phyloP scores from a whole-genome alignment of 78 protist genomes.

The Goniomonas avonlea region DNA sequence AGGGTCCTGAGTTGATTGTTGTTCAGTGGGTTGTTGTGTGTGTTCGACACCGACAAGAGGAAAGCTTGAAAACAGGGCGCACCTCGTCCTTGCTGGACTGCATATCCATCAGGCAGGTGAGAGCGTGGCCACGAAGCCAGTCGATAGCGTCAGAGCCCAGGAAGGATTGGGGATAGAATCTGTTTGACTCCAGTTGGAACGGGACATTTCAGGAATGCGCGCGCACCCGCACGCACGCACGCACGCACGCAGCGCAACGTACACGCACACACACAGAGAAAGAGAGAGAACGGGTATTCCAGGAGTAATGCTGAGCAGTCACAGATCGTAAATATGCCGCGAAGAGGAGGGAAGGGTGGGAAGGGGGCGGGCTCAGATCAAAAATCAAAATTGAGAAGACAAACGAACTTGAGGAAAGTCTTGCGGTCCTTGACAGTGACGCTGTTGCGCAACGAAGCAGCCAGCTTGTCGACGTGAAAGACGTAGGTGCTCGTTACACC shows the following conservation, averaged over 20 bases:
- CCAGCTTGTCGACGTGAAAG: slow-evolving; percentile 20
- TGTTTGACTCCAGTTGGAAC: no score
- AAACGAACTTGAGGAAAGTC: not conserved
- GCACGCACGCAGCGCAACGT: no score
- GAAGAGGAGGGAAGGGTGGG: not conserved
- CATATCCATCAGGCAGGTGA: not conserved
- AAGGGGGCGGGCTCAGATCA: not conserved
- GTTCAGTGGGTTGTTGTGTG: no score
- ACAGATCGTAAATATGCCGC: not conserved
- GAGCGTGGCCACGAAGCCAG: slow-evolving; percentile 26
- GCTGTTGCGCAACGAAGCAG: slow-evolving; percentile 8
- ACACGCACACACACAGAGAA: slow-evolving; percentile 6
- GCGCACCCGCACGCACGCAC: no score
- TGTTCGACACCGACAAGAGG: no score
- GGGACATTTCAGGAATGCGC: no score
- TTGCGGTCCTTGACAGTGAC: slow-evolving; percentile 24
- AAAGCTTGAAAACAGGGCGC: not conserved
- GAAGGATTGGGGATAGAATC: slow-evolving; percentile 13
- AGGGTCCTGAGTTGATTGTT: no score
- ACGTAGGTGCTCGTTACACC: slow-evolving; percentile 8
- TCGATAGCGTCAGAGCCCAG: slow-evolving; percentile 13
- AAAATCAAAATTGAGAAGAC: not conserved
- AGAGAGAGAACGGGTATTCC: slow-evolving; percentile 9
- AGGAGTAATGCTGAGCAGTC: no score
- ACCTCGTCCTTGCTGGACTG: not conserved